phyloP scores from a whole-genome alignment of 169 alveolate genomes.

The Eimeria maxima region DNA sequence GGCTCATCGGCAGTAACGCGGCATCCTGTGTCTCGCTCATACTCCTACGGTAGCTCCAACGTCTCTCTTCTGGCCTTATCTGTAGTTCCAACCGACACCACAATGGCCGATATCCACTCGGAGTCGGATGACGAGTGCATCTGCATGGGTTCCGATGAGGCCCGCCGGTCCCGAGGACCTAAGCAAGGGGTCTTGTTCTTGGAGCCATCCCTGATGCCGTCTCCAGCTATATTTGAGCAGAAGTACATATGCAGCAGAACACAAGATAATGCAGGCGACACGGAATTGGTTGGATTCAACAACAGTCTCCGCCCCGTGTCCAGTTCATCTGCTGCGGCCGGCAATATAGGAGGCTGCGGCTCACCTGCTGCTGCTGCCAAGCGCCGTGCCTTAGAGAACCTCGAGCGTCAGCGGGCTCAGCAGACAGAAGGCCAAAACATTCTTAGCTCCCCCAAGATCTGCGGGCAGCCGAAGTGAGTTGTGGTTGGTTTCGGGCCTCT shows the following conservation, averaged over 20 bases:
- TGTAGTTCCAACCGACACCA: no score
- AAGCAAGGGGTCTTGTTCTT: neutral
- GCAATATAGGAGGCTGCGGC: conserved; percentile 11
- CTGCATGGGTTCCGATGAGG: neutral
- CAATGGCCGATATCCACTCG: neutral
- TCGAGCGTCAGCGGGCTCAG: neutral
- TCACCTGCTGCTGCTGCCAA: conserved; percentile 55
- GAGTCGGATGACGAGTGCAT: conserved; percentile 11
- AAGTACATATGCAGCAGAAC: neutral
- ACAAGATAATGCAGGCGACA: neutral
- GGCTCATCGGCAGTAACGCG: neutral
- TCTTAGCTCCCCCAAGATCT: neutral
- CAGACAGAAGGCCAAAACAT: neutral
- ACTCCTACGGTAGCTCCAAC: neutral
- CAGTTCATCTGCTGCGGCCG: neutral
- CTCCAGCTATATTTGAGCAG: neutral
- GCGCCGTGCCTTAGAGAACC: conserved; percentile 61
- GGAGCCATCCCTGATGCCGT: neutral
- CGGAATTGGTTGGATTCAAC: neutral
- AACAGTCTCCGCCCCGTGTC: neutral
- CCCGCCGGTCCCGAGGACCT: neutral
- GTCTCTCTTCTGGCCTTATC: neutral
- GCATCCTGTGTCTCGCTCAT: neutral
- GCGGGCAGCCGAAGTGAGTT: neutral
- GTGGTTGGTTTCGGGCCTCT: neutral